Evolutionary conservation across 1,139 yeast species (phyloP).

Genomic region (Insectozyma bohioensis): DNA sequence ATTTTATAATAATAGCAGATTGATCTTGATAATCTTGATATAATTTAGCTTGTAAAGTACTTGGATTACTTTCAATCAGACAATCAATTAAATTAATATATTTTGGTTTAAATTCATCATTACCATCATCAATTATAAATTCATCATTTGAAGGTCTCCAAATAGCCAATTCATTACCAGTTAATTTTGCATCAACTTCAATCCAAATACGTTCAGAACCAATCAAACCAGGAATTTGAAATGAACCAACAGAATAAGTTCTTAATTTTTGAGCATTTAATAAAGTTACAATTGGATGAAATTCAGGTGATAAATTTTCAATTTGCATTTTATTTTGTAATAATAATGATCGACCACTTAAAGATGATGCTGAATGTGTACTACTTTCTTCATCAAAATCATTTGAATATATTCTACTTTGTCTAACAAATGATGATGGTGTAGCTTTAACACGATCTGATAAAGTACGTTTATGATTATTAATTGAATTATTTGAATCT

Average conservation of each 20-base stretch:
- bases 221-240: constrained; percentile 21
- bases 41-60: constrained; percentile 30
- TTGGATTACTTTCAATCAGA: constrained; percentile 24
- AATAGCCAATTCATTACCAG: constrained; percentile 53
- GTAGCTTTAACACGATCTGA: constrained; percentile 34
- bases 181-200: constrained; percentile 45
- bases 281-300: constrained; percentile 42
- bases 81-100: constrained; percentile 53
- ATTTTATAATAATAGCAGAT: constrained; percentile 33
- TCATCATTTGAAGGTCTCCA: constrained; percentile 39
- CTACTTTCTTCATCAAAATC: constrained; percentile 16
- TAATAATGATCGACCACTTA: constrained; percentile 19
- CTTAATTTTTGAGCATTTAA: constrained; percentile 43
- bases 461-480: constrained; percentile 19
- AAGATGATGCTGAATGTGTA: constrained; percentile 15
- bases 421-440: constrained; percentile 42
- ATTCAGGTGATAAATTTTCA: constrained; percentile 36
- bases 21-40: constrained; percentile 39
- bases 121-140: constrained; percentile 19
- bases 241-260: constrained; percentile 35
- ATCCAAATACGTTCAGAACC: constrained; percentile 26
- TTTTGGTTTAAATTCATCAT: constrained; percentile 42
- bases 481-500: constrained; percentile 5
- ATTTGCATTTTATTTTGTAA: constrained; percentile 23
- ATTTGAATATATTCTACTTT: constrained; percentile 33